phyloP scores from a whole-genome alignment of 192 early-diverging fungal species.

The Funneliformis geosporum region DNA sequence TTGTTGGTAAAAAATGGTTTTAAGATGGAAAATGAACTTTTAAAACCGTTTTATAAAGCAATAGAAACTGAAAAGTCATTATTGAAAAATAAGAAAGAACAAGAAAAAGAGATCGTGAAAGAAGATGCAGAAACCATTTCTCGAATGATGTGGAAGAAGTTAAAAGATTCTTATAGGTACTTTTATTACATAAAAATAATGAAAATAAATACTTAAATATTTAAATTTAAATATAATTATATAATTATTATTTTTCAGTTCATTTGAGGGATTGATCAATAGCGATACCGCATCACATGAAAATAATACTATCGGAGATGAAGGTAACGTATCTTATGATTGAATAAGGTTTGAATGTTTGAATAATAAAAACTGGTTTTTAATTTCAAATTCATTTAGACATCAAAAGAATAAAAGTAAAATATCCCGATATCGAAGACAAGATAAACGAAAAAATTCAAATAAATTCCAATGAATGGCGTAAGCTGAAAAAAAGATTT shows the following conservation, averaged over 20 bases:
- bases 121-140: neutral
- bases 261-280: neutral
- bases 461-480: neutral
- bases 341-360: neutral
- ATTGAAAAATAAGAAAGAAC: neutral
- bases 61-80: neutral
- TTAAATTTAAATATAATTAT: neutral
- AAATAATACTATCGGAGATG: neutral
- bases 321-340: neutral
- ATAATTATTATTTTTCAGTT: neutral
- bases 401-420: neutral
- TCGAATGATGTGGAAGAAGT: neutral
- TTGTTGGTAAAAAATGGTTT: neutral
- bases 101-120: neutral
- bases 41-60: neutral
- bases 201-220: neutral
- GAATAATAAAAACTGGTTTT: neutral
- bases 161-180: slow-evolving; percentile 21
- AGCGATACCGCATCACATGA: neutral
- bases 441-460: neutral
- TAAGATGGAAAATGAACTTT: neutral
- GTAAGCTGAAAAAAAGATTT: neutral
- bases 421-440: neutral
- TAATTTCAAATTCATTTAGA: neutral
- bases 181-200: too few species aligned